These are phyloP conservation scores for Lactarius psammicola DNA, from an alignment of 768 basidiomycete genomes.

Conservation along the genomic window DNA sequence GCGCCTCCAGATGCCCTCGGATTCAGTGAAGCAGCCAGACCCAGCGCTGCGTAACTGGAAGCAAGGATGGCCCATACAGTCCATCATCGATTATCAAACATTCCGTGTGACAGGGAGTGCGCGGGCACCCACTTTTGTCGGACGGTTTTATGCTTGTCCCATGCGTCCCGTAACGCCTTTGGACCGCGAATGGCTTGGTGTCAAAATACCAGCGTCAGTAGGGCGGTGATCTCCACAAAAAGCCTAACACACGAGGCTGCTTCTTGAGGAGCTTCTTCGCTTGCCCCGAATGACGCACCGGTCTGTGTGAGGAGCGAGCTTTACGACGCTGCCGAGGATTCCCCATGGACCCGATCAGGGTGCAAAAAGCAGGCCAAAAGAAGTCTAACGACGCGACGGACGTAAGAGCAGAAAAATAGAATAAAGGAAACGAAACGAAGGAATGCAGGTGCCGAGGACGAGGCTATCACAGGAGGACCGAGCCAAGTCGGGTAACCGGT, in stretches of 20 bases:
- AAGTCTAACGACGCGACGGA: conserved; percentile 18
- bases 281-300: conserved; percentile 70
- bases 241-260: conserved; percentile 58
- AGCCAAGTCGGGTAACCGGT: neutral
- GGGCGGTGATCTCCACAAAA: conserved; percentile 22
- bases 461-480: neutral
- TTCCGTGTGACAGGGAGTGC: conserved; percentile 14
- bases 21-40: conserved; percentile 66
- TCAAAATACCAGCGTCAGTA: conserved; percentile 21
- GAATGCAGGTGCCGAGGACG: conserved; percentile 22
- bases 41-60: conserved; percentile 70
- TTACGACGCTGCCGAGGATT: conserved; percentile 94
- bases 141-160: conserved; percentile 86
- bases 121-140: conserved; percentile 76
- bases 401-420: conserved; percentile 6
- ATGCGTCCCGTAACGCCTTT: conserved; percentile 74
- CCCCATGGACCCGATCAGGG: conserved; percentile 55
- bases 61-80: conserved; percentile 22
- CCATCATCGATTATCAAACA: conserved; percentile 21
- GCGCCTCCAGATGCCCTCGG: conserved; percentile 67
- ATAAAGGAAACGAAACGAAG: neutral
- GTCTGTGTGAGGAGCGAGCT: conserved; percentile 70
- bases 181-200: conserved; percentile 74
- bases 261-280: conserved; percentile 78
- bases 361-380: neutral